Percentiles rank a stretch among this genome's conserved stretches.
Conservation (phyloP, 2,329 filamentous ascomycete genomes). For the Hypoxylon sp. region DNA sequence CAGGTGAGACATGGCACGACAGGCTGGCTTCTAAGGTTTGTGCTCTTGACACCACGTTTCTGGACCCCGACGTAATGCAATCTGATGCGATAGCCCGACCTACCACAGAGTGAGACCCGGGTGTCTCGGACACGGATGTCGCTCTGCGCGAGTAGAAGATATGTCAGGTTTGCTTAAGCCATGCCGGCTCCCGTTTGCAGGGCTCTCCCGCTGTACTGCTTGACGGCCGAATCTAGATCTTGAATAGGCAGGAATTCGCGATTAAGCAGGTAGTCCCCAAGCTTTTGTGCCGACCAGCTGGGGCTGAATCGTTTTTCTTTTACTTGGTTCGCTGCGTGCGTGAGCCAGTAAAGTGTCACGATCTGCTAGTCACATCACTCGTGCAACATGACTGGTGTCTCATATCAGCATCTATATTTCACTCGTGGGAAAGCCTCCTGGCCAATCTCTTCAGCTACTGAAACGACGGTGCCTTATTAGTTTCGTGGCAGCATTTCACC, state of each 20-base stretch:
- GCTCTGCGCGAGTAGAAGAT: slow-evolving; percentile 20
- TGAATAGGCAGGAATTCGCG: slow-evolving; percentile 51
- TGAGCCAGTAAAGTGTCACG: slow-evolving; percentile 15
- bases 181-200: slow-evolving; percentile 47
- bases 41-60: slow-evolving; percentile 43
- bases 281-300: slow-evolving; percentile 31
- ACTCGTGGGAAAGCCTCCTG: slow-evolving; percentile 22
- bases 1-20: slow-evolving; percentile 38
- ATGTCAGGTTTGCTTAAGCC: slow-evolving; percentile 33
- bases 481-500: slow-evolving; percentile 9
- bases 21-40: slow-evolving; percentile 31
- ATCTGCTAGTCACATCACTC: slow-evolving; percentile 22
- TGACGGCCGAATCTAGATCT: slow-evolving; percentile 50
- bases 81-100: slow-evolving; percentile 42
- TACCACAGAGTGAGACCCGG: slow-evolving; percentile 41
- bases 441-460: slow-evolving; percentile 21
- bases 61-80: slow-evolving; percentile 44
- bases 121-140: slow-evolving; percentile 44
- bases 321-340: slow-evolving; percentile 1
- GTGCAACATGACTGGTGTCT: slow-evolving; percentile 32
- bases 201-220: slow-evolving; percentile 39
- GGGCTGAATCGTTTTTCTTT: slow-evolving; percentile 5
- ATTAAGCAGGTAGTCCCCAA: slow-evolving; percentile 24
- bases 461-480: slow-evolving; percentile 26
- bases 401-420: slow-evolving; percentile 22